These are phyloP conservation scores for Gracilaria domingensis DNA, from an alignment of 23 red algal genomes.

Conservation along the genomic window DNA sequence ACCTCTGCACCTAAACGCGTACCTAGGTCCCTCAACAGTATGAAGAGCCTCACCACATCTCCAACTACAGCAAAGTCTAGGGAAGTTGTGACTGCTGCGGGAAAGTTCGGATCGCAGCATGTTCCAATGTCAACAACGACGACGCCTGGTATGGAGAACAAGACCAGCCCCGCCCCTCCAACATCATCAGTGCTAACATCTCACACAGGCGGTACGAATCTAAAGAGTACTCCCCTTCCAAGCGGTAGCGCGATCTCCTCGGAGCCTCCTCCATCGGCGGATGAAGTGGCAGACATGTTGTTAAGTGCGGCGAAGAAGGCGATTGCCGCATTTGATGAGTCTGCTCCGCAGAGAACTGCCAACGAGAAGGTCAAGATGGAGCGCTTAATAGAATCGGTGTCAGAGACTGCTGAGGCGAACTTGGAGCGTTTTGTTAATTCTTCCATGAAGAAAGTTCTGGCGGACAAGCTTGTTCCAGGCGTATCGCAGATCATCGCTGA, in stretches of 20 bases:
- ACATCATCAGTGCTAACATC: not conserved
- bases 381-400: slow-evolving; percentile 52
- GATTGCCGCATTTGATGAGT: slow-evolving; percentile 51
- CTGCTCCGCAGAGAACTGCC: slow-evolving; percentile 35
- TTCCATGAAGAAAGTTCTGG: slow-evolving; percentile 68
- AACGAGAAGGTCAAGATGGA: slow-evolving; percentile 68
- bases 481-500: slow-evolving; percentile 73
- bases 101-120: slow-evolving; percentile 20
- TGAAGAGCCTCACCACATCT: slow-evolving; percentile 15
- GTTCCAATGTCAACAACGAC: slow-evolving; percentile 33
- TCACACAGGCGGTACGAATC: not conserved
- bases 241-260: not conserved
- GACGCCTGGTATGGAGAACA: slow-evolving; percentile 26
- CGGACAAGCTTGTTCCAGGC: slow-evolving; percentile 65
- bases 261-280: not conserved
- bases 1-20: slow-evolving; percentile 30
- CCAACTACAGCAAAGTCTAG: slow-evolving; percentile 15
- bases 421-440: slow-evolving; percentile 74
- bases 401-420: slow-evolving; percentile 59
- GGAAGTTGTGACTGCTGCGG: slow-evolving; percentile 1
- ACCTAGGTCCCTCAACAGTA: slow-evolving; percentile 27
- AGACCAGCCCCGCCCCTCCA: not conserved
- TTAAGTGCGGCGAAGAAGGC: slow-evolving; percentile 54
- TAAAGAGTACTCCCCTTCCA: not conserved
- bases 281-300: slow-evolving; percentile 49